phyloP scores from a whole-genome alignment of 495 filamentous ascomycete species.

The Lichenothelia convexa region DNA sequence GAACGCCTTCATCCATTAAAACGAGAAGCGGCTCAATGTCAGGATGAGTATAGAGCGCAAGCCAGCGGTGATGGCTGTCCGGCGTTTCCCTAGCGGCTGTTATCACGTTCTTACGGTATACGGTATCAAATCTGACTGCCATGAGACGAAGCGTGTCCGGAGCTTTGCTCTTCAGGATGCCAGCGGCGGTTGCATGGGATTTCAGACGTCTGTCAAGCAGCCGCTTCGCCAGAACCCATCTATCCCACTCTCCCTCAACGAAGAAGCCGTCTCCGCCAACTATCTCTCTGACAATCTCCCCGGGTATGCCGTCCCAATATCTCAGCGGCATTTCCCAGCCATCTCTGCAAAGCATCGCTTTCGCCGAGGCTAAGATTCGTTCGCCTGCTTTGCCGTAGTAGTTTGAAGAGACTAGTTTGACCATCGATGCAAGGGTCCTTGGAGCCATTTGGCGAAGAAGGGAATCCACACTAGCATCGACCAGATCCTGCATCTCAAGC shows the following conservation, averaged over 20 bases:
- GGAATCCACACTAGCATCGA: conserved; percentile 34
- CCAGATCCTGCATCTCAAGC: conserved; percentile 40
- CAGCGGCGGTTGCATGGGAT: conserved; percentile 23
- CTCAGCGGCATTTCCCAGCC: conserved; percentile 39
- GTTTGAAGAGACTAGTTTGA: conserved; percentile 37
- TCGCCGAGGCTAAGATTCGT: conserved; percentile 34
- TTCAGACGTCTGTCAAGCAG: conserved; percentile 34
- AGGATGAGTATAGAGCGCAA: conserved; percentile 27
- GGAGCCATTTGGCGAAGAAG: conserved; percentile 36
- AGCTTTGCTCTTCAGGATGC: conserved; percentile 20
- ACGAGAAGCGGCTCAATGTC: conserved; percentile 39
- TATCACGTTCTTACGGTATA: conserved; percentile 26
- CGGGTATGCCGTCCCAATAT: conserved; percentile 40
- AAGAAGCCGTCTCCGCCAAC: conserved; percentile 44
- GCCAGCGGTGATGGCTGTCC: conserved; percentile 26
- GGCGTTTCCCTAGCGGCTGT: conserved; percentile 15
- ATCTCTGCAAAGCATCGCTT: conserved; percentile 41
- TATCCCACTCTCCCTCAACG: conserved; percentile 37
- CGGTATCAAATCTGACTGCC: conserved; percentile 28
- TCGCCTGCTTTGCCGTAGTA: conserved; percentile 41
- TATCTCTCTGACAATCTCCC: conserved; percentile 36
- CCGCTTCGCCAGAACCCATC: conserved; percentile 36
- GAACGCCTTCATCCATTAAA: conserved; percentile 38
- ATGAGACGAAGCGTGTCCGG: conserved; percentile 24
- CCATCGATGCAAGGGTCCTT: conserved; percentile 26